Evolutionary conservation across 345 rosid genomes (phyloP), one percentile per base, ranked within the genome.

Genomic region (Garcia nutans): DNA sequence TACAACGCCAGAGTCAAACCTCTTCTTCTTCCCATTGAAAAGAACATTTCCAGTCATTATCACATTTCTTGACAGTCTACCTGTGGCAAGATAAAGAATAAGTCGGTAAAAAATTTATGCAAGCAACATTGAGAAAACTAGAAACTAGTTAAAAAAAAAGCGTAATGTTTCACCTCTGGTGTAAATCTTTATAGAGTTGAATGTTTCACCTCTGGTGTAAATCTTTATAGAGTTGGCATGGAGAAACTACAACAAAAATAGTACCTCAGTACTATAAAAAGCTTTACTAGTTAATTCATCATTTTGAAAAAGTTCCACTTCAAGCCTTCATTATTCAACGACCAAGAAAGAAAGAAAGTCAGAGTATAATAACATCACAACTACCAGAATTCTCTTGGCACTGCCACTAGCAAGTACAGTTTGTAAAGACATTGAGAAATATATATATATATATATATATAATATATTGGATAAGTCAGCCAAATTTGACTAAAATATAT

Each of bases 21-120:
- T 88, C 81, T 82, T 85, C 86, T 88, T 93, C 83, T 93, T 90
- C 68, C 99, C 99, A 79, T 96, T 93, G 80, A 93, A 76, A 73
- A 92, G 92, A 65, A 96, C 89, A 81, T 82, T 85, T 71, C 99
- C 99, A n/a, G 97, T 92, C 98, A 92, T 96, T 57, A 93, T 77
- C 80, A 91, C 98, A 74, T 89, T 89, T 82, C 95, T 92, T 55
- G 99, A 91, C 22, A 96, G 93, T 82, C 99, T 89, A 74, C 98
- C 99, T 96, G 96, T 66, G 58, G 44, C 68, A 54, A 54, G 10
- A 73, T 52, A 65, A 68, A 42, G 26, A 55, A 33, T 5, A 17
- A 41, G 10, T 64, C 13, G 58, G n/a, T 24, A n/a, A 47, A 49
- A 41, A 45, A 3, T 47, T 10, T 23, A 23, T 19, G 45, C 10